A percentile compares a stretch with the other conserved stretches of the same genome.
Conservation (phyloP, 192 early-diverging fungal genomes). For the Ambispora gerdemannii region DNA sequence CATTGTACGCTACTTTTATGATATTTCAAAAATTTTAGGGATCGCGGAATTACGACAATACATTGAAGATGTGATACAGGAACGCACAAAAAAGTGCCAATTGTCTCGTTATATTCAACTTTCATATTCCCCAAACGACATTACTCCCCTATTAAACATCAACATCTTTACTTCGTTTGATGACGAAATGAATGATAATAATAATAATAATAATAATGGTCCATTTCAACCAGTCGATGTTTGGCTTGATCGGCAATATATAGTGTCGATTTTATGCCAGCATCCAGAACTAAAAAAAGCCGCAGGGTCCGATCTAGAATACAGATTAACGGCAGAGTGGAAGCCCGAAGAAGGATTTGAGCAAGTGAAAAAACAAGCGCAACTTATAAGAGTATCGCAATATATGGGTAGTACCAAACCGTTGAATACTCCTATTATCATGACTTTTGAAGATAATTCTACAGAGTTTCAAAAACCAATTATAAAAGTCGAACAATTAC, state of each 20-base stretch:
- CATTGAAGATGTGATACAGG: constrained; percentile 7
- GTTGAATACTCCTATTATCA: background rate
- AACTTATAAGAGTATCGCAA: background rate
- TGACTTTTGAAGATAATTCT: constrained; percentile 23
- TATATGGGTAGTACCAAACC: constrained; percentile 1
- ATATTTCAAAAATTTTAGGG: constrained; percentile 14
- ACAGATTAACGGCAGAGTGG: constrained; percentile 29
- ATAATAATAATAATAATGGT: background rate
- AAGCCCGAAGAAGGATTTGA: constrained; percentile 27
- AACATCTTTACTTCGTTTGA: constrained; percentile 11
- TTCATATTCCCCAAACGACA: too few species aligned
- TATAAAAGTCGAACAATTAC: constrained; percentile 11
- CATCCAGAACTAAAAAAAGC: constrained; percentile 10
- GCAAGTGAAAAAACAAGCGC: constrained; percentile 5
- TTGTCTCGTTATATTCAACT: constrained; percentile 20
- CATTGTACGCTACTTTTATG: constrained; percentile 18
- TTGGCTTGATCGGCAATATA: constrained; percentile 25
- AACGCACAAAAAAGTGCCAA: constrained; percentile 19
- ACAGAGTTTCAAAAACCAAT: constrained; percentile 6
- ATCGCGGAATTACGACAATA: constrained; percentile 24
- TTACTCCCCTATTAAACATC: background rate
- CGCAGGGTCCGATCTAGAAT: background rate
- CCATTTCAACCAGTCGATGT: constrained; percentile 23
- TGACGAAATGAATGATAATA: too few species aligned
- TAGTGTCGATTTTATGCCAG: constrained; percentile 11